These are phyloP conservation scores for Pseudopyrenochaeta lycopersici DNA, from an alignment of 2,329 filamentous ascomycete genomes.

Conservation along the genomic window DNA sequence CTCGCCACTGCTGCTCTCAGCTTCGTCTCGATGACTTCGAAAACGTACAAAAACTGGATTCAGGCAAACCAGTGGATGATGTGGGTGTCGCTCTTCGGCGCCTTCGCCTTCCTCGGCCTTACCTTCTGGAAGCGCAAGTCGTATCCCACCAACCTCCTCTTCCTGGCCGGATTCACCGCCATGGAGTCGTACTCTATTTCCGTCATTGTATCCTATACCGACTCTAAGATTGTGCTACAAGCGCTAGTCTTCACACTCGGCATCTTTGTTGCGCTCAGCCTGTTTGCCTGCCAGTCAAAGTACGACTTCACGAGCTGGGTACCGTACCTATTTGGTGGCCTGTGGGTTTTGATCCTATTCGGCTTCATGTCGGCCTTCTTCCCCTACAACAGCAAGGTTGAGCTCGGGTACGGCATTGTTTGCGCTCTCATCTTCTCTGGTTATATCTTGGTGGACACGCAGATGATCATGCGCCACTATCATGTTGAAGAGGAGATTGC, in stretches of 20 bases:
- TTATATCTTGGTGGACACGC: constrained; percentile 96
- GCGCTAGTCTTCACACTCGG: constrained; percentile 84
- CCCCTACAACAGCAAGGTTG: constrained; percentile 79
- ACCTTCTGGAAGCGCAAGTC: constrained; percentile 61
- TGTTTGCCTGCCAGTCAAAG: constrained; percentile 96
- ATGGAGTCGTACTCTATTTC: constrained; percentile 94
- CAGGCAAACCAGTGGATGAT: constrained; percentile 84
- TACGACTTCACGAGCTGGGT: constrained; percentile 99
- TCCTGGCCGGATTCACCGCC: constrained; percentile 88
- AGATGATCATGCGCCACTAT: constrained; percentile 93
- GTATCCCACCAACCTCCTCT: constrained; percentile 92
- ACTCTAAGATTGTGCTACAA: constrained; percentile 83
- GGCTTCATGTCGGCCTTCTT: constrained; percentile 94
- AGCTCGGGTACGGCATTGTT: constrained; percentile 85
- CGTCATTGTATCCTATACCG: constrained; percentile 91
- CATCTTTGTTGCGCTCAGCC: constrained; percentile 70
- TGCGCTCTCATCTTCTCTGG: constrained; percentile 89
- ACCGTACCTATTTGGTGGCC: constrained; percentile 88
- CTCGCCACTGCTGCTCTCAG: constrained; percentile 83
- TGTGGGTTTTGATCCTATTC: constrained; percentile 92
- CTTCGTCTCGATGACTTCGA: constrained; percentile 85
- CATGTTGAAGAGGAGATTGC: constrained; percentile 99
- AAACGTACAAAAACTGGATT: constrained; percentile 84
- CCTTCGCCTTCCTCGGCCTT: constrained; percentile 48
- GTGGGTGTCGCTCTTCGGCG: constrained; percentile 74